These are phyloP conservation scores for Tothia fuscella DNA, from an alignment of 2,329 filamentous ascomycete genomes.

Conservation along the genomic window DNA sequence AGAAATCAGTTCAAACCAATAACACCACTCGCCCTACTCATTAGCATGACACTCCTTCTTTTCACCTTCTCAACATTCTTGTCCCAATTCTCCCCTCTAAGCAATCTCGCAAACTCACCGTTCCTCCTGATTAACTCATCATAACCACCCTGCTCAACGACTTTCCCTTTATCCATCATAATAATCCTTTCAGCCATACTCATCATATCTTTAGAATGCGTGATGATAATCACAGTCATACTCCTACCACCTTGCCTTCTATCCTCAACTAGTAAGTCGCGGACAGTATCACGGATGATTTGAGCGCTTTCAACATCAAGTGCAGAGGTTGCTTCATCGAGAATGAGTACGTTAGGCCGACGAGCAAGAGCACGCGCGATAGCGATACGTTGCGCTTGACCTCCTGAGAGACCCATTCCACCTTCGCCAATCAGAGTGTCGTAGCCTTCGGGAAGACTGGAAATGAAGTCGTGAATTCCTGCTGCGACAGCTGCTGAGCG, in stretches of 20 bases:
- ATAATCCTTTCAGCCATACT: conserved; percentile 60
- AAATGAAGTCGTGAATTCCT: conserved; percentile 66
- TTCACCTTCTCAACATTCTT: background rate
- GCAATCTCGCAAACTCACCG: conserved; percentile 19
- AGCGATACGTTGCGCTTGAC: conserved; percentile 69
- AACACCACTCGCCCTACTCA: conserved; percentile 6
- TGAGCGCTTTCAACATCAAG: conserved; percentile 60
- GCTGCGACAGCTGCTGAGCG: conserved; percentile 40
- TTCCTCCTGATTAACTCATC: conserved; percentile 39
- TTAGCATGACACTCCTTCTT: conserved; percentile 2
- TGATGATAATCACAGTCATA: conserved; percentile 69
- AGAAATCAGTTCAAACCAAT: too few species aligned
- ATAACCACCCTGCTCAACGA: conserved; percentile 58
- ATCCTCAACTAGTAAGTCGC: conserved; percentile 33
- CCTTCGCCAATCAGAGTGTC: conserved; percentile 66
- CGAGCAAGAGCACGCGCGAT: conserved; percentile 71
- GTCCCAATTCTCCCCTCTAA: conserved; percentile 6
- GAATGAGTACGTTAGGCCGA: conserved; percentile 57
- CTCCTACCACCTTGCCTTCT: conserved; percentile 16
- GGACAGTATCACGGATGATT: conserved; percentile 51
- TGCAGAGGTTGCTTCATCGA: conserved; percentile 80
- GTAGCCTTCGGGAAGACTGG: conserved; percentile 58
- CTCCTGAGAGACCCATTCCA: conserved; percentile 61
- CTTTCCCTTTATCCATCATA: conserved; percentile 55
- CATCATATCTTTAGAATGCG: conserved; percentile 82